Conservation (phyloP, 2,329 filamentous ascomycete species). For the Aureobasidium sp. region DNA sequence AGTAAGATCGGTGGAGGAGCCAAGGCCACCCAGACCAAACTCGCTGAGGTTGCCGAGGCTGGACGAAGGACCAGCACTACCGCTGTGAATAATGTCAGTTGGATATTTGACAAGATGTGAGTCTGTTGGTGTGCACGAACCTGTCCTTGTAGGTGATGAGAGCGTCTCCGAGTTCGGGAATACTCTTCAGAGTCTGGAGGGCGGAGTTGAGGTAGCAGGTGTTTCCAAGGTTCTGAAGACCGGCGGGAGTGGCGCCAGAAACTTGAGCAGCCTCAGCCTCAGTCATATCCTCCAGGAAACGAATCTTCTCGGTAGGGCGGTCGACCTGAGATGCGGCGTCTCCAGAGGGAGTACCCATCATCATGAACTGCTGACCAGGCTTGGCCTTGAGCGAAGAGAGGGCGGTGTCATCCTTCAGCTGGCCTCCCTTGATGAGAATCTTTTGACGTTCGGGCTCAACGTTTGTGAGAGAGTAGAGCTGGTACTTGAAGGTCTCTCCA, state of each 20-base stretch:
- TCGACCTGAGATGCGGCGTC: constrained; percentile 53
- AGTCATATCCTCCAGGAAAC: constrained; percentile 96
- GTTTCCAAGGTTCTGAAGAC: constrained; percentile 87
- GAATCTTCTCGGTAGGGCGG: constrained; percentile 67
- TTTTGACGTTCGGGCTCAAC: constrained; percentile 97
- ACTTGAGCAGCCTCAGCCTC: constrained; percentile 80
- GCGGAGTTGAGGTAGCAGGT: constrained; percentile 99
- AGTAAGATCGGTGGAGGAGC: constrained; percentile 61
- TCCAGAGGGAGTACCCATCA: constrained; percentile 83
- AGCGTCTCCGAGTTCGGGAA: constrained; percentile 82
- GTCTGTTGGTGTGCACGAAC: background rate
- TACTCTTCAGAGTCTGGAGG: constrained; percentile 77
- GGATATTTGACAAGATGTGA: background rate
- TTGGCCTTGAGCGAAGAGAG: constrained; percentile 79
- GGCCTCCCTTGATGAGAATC: constrained; percentile 85
- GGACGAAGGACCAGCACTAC: constrained; percentile 17
- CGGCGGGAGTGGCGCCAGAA: constrained; percentile 77
- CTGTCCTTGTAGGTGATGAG: constrained; percentile 52
- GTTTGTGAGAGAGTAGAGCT: constrained; percentile 88
- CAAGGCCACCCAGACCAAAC: constrained; percentile 49
- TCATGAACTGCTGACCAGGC: constrained; percentile 79
- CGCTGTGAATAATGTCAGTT: background rate
- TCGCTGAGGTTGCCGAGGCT: constrained; percentile 35
- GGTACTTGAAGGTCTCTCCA: constrained; percentile 91
- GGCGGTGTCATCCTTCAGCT: constrained; percentile 90